Conservation (phyloP, 192 early-diverging fungal genomes). For the Coemansia sp. region DNA sequence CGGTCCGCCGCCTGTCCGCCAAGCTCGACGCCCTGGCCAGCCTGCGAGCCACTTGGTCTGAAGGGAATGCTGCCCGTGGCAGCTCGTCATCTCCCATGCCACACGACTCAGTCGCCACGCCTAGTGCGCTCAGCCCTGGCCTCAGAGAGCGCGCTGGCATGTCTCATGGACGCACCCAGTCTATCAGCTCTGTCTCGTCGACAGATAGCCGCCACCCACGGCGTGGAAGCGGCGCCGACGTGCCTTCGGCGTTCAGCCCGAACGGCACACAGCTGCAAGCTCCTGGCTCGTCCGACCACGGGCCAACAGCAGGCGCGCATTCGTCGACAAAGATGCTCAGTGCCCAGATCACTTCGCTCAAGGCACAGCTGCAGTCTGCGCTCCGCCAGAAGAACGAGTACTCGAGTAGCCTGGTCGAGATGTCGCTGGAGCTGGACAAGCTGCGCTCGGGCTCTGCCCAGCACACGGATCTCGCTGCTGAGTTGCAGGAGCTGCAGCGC, state of each 20-base stretch:
- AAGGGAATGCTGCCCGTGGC: not conserved
- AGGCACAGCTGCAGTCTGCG: slow-evolving; percentile 51
- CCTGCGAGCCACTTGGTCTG: slow-evolving; percentile 9
- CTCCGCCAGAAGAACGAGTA: slow-evolving; percentile 47
- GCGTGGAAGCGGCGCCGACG: slow-evolving; percentile 30
- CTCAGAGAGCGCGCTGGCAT: not conserved
- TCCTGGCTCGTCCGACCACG: not conserved
- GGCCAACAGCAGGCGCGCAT: slow-evolving; percentile 3
- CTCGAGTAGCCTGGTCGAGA: slow-evolving; percentile 59
- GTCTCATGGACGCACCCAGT: slow-evolving; percentile 27
- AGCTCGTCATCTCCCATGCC: not conserved
- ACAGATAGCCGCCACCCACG: slow-evolving; percentile 30
- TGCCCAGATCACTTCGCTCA: slow-evolving; percentile 50
- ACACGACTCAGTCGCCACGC: not conserved
- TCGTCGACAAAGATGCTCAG: slow-evolving; percentile 36
- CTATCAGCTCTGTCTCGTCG: slow-evolving; percentile 36
- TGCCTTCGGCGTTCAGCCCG: not conserved
- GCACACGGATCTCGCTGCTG: slow-evolving; percentile 42
- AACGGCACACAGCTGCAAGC: no score
- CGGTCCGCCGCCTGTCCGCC: slow-evolving; percentile 13
- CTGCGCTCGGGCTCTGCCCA: slow-evolving; percentile 34
- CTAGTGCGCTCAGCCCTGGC: not conserved
- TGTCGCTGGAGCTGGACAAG: slow-evolving; percentile 68
- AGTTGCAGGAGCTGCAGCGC: slow-evolving; percentile 63
- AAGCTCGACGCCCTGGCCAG: slow-evolving; percentile 20